Evolutionary conservation across 1,284 basidiomycete species (phyloP), one percentile per base, ranked within the genome.

Genomic region (Kalmanozyma brasiliensis): DNA sequence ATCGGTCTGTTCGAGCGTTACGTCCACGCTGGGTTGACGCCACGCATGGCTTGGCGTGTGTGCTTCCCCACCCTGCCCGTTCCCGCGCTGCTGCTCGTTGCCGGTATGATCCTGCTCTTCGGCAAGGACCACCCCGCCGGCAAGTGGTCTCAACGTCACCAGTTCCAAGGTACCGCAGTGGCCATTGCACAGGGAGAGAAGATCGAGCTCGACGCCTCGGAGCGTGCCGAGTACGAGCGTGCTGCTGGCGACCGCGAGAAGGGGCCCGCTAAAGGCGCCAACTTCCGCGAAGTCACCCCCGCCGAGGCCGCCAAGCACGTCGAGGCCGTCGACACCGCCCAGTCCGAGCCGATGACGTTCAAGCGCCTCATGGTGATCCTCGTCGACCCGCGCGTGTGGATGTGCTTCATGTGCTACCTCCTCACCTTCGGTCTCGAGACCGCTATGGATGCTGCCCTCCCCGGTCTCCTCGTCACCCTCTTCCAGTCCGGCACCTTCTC

Each of bases 71-170:
- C 87, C 33, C 85, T 89, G 2, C 88, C 88, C 1, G 87, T 87
- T 0, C 88, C 88, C 0, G 80, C 86, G 34, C 82, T 89, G 3
- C 75, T 89, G 46, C 48, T 84, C 32, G 83, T 85, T 17, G 87
- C 87, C 3, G 59, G 72, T 2, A 52, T 85, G 10, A 84, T 83
- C 36, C 58, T 89, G 32, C 64, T 87, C 16, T 85, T 86, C 60
- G 88, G 87, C 1, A 86, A 85, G 49, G 88, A 89, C 69, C 87
- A 88, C 45, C 88, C 88, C 0, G 84, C 85, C 8, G 88, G 88
- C 2, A 85, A 84, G 56, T 89, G 88, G 88, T 80, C 83, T 10
- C 82, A 87, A 26, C 83, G 88, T 7, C 85, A 88, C 75, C 84
- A 83, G n/a, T 77, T 84, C 10, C 83, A 83, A 9, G 83, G 83